phyloP scores from a whole-genome alignment of 192 early-diverging fungal species.

The Neocallimastix lanati region DNA sequence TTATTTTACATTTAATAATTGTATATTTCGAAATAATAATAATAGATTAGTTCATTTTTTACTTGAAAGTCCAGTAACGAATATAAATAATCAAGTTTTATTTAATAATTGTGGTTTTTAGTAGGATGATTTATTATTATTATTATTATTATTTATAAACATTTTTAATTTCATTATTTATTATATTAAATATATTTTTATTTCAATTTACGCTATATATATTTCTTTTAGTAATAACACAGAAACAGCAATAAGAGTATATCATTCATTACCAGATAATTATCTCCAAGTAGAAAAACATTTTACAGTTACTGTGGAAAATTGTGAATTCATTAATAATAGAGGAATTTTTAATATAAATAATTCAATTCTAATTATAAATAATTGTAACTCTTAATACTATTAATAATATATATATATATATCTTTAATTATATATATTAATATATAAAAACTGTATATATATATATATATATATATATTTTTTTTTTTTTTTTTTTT shows the following conservation, averaged over 20 bases:
- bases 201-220: no score
- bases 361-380: background rate
- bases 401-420: no score
- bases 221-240: no score
- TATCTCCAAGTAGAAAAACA: background rate
- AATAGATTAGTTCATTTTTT: background rate
- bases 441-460: no score
- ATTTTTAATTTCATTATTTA: no score
- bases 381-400: background rate
- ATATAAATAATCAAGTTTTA: background rate
- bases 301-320: background rate
- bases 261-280: background rate
- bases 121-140: background rate
- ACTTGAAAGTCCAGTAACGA: background rate
- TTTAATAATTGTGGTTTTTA: background rate
- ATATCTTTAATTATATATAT: no score
- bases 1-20: background rate
- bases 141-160: no score
- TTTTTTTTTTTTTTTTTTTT: no score
- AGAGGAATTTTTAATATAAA: background rate
- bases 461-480: no score
- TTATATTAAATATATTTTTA: no score
- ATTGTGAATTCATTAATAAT: background rate
- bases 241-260: background rate
- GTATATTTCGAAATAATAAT: background rate